Conservation (phyloP, 306 rosid species). For the Malus asiatica region DNA sequence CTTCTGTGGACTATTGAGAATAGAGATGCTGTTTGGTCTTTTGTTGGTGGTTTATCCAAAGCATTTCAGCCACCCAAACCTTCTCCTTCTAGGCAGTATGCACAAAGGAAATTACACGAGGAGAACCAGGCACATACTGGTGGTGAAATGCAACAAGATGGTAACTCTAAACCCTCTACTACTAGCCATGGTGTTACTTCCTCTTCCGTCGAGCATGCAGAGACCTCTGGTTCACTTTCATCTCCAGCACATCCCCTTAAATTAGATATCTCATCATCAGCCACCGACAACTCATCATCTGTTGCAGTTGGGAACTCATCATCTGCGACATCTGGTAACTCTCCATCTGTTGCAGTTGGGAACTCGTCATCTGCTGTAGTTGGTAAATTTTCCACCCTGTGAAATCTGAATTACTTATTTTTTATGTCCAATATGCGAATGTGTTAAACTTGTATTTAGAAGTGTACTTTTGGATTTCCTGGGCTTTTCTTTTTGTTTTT, state of each 20-base stretch:
- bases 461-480: neutral
- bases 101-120: conserved; percentile 73
- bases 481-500: neutral
- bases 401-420: neutral
- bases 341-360: neutral
- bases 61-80: conserved; percentile 89
- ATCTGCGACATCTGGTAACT: neutral
- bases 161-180: conserved; percentile 38
- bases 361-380: neutral
- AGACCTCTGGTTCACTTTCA: conserved; percentile 33
- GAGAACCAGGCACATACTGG: conserved; percentile 49
- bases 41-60: conserved; percentile 88
- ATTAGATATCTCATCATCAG: conserved; percentile 23
- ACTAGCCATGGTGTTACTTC: conserved; percentile 22
- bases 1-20: conserved; percentile 95
- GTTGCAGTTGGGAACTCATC: neutral
- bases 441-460: neutral
- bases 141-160: conserved; percentile 43
- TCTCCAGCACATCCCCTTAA: conserved; percentile 43
- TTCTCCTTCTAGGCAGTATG: conserved; percentile 91
- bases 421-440: neutral
- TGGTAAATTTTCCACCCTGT: conserved; percentile 39
- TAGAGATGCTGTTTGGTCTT: conserved; percentile 95
- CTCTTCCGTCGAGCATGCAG: conserved; percentile 38
- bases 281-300: conserved; percentile 33